Base-by-base conservation (phyloP, 441 rosid species). In the Populus trichocarpa region DNA sequence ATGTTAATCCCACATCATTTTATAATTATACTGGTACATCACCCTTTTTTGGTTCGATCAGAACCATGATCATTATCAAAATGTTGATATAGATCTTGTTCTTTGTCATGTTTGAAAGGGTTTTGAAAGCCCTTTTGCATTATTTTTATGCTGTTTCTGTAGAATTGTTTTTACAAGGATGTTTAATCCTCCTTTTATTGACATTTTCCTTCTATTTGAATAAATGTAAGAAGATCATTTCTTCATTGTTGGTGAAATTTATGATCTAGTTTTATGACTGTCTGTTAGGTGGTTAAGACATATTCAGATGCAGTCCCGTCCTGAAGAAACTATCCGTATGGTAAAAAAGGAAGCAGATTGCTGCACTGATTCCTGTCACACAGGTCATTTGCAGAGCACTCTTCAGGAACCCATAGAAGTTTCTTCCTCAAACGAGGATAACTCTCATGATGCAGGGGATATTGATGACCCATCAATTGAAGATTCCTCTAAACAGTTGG, bases 401-500 rank as follows among this genome's bases (percentile, higher is more conserved):
- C 68, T 63, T 76, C 83, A 77, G 78, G 80, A 70, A 30, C 80
- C 83, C 18, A 25, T 81, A 77, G 83, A 81, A 38, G 68, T 81
- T 79, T 78, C 86, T 67, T 72, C 88, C 33, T 70, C 87, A 8
- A 77, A 68, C 25, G 70, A 67, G 33, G 80, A 80, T 82, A 82
- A 82, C 36, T 82, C 86, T 33, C 78, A 38, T 53, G 88, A 70
- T 22, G 81, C 73, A 46, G 75, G 63, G 71, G 85, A 83, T 57
- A 75, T 70, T 67, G 80, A 78, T 65, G 84, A 77, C 59, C 74
- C 72, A 68, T 73, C 67, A 64, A 69, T 76, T 59, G 90, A 77
- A 74, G 77, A 84, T 82, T 69, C 80, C 74, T 82, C 80, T 25
- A 89, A 92, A 70, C 93, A 92, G 74, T 69, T 93, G 83, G 95